Percentiles rank a stretch among this genome's conserved stretches.
Conservation (phyloP, 306 rosid genomes). For the Vigna unguiculata region DNA sequence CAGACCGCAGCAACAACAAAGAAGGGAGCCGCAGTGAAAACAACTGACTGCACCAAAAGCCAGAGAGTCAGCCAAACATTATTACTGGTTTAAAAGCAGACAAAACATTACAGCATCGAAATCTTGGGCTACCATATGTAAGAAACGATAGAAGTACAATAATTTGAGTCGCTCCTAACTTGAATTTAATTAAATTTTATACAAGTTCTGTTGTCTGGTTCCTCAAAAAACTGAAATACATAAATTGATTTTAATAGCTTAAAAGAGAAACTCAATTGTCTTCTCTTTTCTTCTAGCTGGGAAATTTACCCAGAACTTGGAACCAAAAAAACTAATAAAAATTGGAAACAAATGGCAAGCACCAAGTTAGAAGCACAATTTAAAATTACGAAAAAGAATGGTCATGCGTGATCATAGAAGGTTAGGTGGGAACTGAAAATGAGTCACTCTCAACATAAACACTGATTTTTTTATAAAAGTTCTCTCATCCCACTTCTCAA, state of each 20-base stretch:
- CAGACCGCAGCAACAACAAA: slow-evolving; percentile 66
- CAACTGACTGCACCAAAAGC: slow-evolving; percentile 75
- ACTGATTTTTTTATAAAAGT: neutral
- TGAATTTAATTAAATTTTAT: neutral
- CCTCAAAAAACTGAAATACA: neutral
- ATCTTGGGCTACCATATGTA: neutral
- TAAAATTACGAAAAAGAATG: neutral
- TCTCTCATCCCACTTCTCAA: neutral
- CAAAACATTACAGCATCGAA: neutral
- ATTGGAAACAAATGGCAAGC: neutral
- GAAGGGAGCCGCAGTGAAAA: slow-evolving; percentile 83
- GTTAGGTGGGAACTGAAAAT: slow-evolving; percentile 57
- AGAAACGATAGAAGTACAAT: neutral
- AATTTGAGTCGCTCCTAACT: neutral
- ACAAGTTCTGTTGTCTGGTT: neutral
- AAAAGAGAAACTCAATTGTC: neutral
- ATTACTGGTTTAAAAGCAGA: slow-evolving; percentile 18
- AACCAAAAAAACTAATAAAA: neutral
- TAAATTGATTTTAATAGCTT: neutral
- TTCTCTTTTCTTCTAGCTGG: neutral
- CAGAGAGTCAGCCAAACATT: slow-evolving; percentile 41
- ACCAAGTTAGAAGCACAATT: neutral
- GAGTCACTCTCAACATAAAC: slow-evolving; percentile 15
- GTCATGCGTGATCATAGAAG: neutral
- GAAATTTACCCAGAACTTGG: neutral